These are phyloP conservation scores for Cordyceps cateniannulata DNA, from an alignment of 2,329 filamentous ascomycete species.

Conservation along the genomic window DNA sequence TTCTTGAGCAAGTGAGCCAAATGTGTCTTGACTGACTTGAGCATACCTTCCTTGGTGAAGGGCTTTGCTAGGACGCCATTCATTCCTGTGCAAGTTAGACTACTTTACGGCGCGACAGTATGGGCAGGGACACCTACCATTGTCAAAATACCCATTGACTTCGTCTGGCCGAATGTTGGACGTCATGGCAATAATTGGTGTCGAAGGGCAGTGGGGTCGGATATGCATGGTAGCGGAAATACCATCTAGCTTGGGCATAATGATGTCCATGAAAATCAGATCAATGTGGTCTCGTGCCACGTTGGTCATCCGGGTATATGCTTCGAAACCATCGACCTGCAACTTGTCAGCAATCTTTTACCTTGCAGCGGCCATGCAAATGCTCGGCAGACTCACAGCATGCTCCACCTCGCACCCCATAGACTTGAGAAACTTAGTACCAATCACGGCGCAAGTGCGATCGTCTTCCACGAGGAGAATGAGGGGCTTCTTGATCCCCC, in stretches of 20 bases:
- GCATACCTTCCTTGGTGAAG: slow-evolving; percentile 83
- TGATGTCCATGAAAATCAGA: slow-evolving; percentile 83
- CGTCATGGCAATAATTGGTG: slow-evolving; percentile 96
- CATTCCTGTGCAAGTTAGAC: slow-evolving; percentile 61
- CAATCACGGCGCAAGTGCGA: slow-evolving; percentile 60
- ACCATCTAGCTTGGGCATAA: slow-evolving; percentile 94
- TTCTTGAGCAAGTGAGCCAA: slow-evolving; percentile 75
- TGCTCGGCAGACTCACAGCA: slow-evolving; percentile 44
- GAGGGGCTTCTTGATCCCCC: slow-evolving; percentile 61
- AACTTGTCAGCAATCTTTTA: neutral
- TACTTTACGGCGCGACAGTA: neutral
- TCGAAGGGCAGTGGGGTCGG: slow-evolving; percentile 71
- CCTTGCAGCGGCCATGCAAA: neutral
- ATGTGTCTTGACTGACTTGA: slow-evolving; percentile 82
- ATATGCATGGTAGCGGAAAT: slow-evolving; percentile 93
- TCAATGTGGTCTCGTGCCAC: slow-evolving; percentile 47
- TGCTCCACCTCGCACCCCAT: slow-evolving; percentile 63
- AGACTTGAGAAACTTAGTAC: slow-evolving; percentile 58
- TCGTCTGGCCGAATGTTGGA: slow-evolving; percentile 96
- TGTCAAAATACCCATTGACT: slow-evolving; percentile 93
- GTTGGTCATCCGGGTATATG: slow-evolving; percentile 72
- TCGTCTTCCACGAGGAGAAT: slow-evolving; percentile 88
- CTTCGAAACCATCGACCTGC: slow-evolving; percentile 71
- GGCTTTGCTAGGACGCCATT: slow-evolving; percentile 96
- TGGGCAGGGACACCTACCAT: slow-evolving; percentile 58